Evolutionary conservation across 2,329 filamentous ascomycete genomes (phyloP).

Genomic region (Alternaria sp.): DNA sequence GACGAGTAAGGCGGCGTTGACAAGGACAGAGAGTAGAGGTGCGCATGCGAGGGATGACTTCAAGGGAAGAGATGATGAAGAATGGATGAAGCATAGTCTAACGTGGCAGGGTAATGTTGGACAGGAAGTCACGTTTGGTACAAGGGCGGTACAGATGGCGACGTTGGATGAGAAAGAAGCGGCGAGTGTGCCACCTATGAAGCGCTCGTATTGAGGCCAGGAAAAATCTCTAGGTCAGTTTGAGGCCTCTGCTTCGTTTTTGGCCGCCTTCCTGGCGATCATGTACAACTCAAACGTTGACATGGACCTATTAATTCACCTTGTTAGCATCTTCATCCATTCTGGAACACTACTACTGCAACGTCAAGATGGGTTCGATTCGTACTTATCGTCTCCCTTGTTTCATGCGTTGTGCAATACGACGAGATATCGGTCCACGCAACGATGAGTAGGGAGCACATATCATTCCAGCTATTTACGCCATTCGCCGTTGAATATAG

Average conservation of each 20-base stretch:
- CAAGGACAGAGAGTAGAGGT: conserved; percentile 54
- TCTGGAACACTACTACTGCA: neutral
- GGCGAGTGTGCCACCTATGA: conserved; percentile 44
- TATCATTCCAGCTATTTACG: neutral
- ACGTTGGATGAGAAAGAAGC: conserved; percentile 56
- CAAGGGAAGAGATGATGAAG: conserved; percentile 50
- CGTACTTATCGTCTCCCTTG: neutral
- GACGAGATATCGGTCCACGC: neutral
- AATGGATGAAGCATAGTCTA: conserved; percentile 57
- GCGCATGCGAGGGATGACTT: conserved; percentile 58
- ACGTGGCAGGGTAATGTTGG: conserved; percentile 53
- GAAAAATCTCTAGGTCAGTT: fast-evolving
- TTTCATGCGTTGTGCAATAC: neutral
- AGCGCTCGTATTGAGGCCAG: conserved; percentile 35
- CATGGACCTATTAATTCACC: neutral
- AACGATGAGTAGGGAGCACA: neutral
- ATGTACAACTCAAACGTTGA: neutral
- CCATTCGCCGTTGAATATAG: neutral
- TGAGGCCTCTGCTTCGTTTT: neutral
- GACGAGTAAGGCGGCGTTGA: conserved; percentile 53
- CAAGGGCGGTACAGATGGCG: conserved; percentile 50
- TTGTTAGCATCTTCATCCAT: neutral
- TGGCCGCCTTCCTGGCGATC: neutral
- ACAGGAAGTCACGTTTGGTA: conserved; percentile 51
- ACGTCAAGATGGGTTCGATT: neutral